phyloP scores from a whole-genome alignment of 257 asterid genomes.

The Plantago major region DNA sequence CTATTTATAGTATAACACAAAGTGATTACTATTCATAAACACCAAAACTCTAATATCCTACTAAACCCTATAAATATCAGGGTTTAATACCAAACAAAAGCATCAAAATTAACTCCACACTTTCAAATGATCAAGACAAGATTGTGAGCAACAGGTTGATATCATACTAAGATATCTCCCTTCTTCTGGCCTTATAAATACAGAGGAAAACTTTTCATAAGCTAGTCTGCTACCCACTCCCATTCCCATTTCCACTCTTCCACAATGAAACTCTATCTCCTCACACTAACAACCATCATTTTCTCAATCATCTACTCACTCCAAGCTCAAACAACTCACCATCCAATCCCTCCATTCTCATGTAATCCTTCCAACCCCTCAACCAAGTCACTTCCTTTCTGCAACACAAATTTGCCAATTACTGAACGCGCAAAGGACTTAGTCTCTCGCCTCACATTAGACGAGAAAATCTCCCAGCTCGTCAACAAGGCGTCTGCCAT shows the following conservation, averaged over 20 bases:
- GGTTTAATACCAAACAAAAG: too few relatives aligned
- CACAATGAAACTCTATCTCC: slow-evolving; percentile 6
- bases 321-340: slow-evolving; percentile 12
- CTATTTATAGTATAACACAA: too few relatives aligned
- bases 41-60: too few relatives aligned
- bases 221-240: too few relatives aligned
- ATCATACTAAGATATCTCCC: not conserved
- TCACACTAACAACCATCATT: slow-evolving; percentile 4
- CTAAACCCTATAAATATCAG: too few relatives aligned
- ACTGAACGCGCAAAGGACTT: slow-evolving; percentile 32
- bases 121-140: too few relatives aligned
- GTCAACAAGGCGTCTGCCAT: slow-evolving; percentile 44
- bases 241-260: not conserved
- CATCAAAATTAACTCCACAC: too few relatives aligned
- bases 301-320: not conserved
- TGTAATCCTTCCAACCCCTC: slow-evolving; percentile 31
- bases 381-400: slow-evolving; percentile 31
- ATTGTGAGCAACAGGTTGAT: too few relatives aligned
- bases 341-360: slow-evolving; percentile 43
- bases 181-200: not conserved
- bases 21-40: too few relatives aligned
- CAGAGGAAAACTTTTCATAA: too few relatives aligned
- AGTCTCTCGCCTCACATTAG: slow-evolving; percentile 38
- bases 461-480: slow-evolving; percentile 48
- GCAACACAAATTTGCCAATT: slow-evolving; percentile 30